Evolutionary conservation across 2,329 filamentous ascomycete species (phyloP).

Genomic region (Penicillium polonicum): DNA sequence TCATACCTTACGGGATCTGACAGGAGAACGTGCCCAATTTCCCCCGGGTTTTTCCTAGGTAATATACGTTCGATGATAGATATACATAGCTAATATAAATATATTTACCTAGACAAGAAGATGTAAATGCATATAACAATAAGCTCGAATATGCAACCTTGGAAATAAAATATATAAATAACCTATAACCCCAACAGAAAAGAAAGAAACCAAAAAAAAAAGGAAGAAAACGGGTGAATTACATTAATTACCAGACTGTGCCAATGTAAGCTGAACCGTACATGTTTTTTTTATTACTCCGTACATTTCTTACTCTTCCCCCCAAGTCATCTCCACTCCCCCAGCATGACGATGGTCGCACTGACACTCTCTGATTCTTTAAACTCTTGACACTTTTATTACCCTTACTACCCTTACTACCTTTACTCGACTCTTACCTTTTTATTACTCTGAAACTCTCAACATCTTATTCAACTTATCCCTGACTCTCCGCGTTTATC

Average conservation of each 20-base stretch:
- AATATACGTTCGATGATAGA: too few species aligned
- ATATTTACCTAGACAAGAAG: background rate
- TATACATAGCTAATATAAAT: background rate
- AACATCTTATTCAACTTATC: background rate
- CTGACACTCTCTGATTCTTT: conserved; percentile 13
- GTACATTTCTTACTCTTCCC: conserved; percentile 18
- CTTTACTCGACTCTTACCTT: background rate
- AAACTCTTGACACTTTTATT: background rate
- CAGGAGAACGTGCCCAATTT: conserved; percentile 1
- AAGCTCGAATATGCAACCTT: background rate
- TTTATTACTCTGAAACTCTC: too few species aligned
- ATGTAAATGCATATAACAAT: background rate
- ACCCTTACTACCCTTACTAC: background rate
- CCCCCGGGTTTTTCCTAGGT: background rate
- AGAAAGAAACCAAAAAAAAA: background rate
- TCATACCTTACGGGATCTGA: background rate
- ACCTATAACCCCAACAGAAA: background rate
- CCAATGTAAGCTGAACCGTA: conserved; percentile 18
- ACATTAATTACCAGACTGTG: conserved; percentile 14
- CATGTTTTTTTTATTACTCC: conserved; percentile 14
- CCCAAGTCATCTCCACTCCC: conserved; percentile 30
- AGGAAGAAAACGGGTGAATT: background rate
- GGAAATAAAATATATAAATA: background rate
- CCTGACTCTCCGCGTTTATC: background rate
- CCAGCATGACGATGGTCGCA: conserved; percentile 33